phyloP scores from a whole-genome alignment of 805 yeast species.

The Candida hispaniensis region DNA sequence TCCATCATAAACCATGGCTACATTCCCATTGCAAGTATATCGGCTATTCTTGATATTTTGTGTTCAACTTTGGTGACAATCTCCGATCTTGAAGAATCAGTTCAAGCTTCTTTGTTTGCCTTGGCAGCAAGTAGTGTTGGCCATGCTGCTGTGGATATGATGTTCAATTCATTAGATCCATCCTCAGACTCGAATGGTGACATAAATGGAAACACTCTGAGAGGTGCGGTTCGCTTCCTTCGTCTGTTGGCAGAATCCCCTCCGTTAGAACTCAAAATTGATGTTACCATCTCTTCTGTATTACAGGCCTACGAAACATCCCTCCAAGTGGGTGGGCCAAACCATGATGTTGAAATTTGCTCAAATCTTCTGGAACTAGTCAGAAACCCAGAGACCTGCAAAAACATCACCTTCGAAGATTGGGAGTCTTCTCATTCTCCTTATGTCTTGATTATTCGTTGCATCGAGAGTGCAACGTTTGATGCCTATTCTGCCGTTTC shows the following conservation, averaged over 20 bases:
- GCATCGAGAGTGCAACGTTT: slow-evolving; percentile 4
- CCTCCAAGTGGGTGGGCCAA: slow-evolving; percentile 31
- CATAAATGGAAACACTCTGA: slow-evolving; percentile 27
- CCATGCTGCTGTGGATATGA: slow-evolving; percentile 27
- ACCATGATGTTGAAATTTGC: slow-evolving; percentile 35
- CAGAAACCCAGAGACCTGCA: slow-evolving; percentile 26
- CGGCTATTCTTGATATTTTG: slow-evolving; percentile 34
- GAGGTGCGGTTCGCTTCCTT: slow-evolving; percentile 31
- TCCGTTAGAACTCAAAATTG: slow-evolving; percentile 24
- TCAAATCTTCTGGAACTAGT: slow-evolving; percentile 34
- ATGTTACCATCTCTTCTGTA: slow-evolving; percentile 27
- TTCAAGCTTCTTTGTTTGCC: slow-evolving; percentile 34
- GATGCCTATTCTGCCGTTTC: slow-evolving; percentile 2
- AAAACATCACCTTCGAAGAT: slow-evolving; percentile 25
- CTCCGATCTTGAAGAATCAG: slow-evolving; percentile 29
- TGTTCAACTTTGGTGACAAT: slow-evolving; percentile 36
- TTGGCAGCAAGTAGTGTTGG: slow-evolving; percentile 34
- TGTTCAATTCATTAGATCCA: slow-evolving; percentile 29
- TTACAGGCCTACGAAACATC: slow-evolving; percentile 30
- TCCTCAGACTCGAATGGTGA: slow-evolving; percentile 20
- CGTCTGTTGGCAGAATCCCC: slow-evolving; percentile 24
- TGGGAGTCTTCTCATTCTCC: slow-evolving; percentile 32
- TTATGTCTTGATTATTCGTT: slow-evolving; percentile 27
- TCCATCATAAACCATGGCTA: slow-evolving; percentile 37
- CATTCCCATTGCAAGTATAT: slow-evolving; percentile 35